Evolutionary conservation across 441 rosid species (phyloP).

Genomic region (Mallotus repandus): DNA sequence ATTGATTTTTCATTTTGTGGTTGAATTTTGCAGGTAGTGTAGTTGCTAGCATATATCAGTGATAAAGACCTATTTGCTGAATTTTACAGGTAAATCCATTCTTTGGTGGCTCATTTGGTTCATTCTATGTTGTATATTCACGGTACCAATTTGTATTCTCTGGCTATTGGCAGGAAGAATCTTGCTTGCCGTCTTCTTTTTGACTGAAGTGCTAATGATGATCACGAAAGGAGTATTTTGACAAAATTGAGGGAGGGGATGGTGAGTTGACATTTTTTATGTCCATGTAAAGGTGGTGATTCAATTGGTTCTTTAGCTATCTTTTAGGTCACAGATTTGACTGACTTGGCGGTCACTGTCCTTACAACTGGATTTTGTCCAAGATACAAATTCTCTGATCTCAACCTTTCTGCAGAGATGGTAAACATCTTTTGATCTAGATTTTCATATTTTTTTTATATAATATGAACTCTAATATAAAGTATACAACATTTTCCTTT

Average conservation of each 20-base stretch:
- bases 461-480: background rate
- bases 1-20: conserved; percentile 13
- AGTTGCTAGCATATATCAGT: conserved; percentile 73
- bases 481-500: background rate
- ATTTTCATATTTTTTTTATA: background rate
- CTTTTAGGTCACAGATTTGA: conserved; percentile 87
- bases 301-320: conserved; percentile 3
- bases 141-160: background rate
- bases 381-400: conserved; percentile 88
- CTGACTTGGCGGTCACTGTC: conserved; percentile 88
- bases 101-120: background rate
- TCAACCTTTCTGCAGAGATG: conserved; percentile 92
- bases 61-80: conserved; percentile 96
- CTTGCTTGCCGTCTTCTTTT: conserved; percentile 89
- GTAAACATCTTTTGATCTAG: conserved; percentile 33
- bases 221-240: conserved; percentile 88
- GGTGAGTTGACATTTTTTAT: conserved; percentile 46
- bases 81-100: conserved; percentile 61
- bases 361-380: conserved; percentile 99
- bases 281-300: background rate
- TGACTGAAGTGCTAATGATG: conserved; percentile 93
- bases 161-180: conserved; percentile 65
- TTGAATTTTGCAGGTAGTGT: conserved; percentile 61
- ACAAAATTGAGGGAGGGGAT: conserved; percentile 99
- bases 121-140: background rate